These are phyloP conservation scores for Sonneratia alba DNA, from an alignment of 345 rosid species.

Conservation along the genomic window DNA sequence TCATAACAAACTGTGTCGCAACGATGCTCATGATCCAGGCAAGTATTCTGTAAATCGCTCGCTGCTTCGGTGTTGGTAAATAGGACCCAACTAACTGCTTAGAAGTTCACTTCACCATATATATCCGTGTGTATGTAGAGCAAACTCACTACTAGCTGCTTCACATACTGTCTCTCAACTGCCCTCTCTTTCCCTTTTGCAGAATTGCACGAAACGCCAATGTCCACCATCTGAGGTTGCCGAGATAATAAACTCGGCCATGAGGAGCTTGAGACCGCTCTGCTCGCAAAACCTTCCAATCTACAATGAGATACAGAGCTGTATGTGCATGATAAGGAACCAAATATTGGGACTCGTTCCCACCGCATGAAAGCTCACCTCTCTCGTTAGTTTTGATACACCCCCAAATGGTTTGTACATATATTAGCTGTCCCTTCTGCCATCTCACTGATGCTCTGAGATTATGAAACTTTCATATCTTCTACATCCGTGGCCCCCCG, in stretches of 20 bases:
- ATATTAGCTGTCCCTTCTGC: background rate
- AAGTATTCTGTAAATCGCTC: conserved; percentile 6
- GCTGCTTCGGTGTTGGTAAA: background rate
- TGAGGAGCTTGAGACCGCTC: conserved; percentile 62
- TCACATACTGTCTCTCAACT: background rate
- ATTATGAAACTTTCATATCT: background rate
- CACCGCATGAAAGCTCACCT: background rate
- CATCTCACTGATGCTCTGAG: background rate
- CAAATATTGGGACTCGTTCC: conserved; percentile 21
- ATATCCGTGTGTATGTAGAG: background rate
- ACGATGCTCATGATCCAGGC: conserved; percentile 89
- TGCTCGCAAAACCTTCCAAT: conserved; percentile 68
- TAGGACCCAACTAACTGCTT: too few species aligned
- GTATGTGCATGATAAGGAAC: conserved; percentile 71
- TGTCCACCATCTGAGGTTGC: conserved; percentile 80
- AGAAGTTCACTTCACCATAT: background rate
- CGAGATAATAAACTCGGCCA: conserved; percentile 63
- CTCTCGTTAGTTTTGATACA: background rate
- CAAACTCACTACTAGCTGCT: background rate
- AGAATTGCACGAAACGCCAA: conserved; percentile 81
- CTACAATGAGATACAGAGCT: conserved; percentile 77
- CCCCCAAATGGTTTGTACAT: background rate
- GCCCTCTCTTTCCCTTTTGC: conserved; percentile 17
- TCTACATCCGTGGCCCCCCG: background rate
- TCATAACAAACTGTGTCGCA: conserved; percentile 76